phyloP scores from a whole-genome alignment of 768 basidiomycete genomes.

The Lactifluus pinguis region DNA sequence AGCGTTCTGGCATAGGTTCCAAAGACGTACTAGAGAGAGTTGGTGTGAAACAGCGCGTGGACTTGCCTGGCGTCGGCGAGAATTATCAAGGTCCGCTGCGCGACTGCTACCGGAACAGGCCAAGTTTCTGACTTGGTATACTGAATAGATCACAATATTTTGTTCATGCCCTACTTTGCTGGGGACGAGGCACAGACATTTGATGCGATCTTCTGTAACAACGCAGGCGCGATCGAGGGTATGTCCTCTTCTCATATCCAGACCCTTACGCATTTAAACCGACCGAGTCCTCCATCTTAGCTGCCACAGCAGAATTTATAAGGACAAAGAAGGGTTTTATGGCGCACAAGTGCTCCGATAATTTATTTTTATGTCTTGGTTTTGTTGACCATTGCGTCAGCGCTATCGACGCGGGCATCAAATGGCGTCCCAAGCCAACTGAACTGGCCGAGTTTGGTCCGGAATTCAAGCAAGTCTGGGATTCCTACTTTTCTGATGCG shows the following conservation, averaged over 20 bases:
- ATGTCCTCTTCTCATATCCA: background rate
- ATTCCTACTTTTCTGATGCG: constrained; percentile 17
- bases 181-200: constrained; percentile 19
- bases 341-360: constrained; percentile 44
- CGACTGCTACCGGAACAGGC: background rate
- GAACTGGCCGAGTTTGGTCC: constrained; percentile 23
- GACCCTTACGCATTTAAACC: background rate
- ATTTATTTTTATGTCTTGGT: background rate
- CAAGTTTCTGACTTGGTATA: background rate
- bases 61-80: constrained; percentile 37
- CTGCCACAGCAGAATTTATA: constrained; percentile 28
- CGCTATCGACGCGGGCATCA: constrained; percentile 21
- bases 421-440: constrained; percentile 18
- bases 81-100: constrained; percentile 30
- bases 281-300: constrained; percentile 20
- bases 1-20: constrained; percentile 41
- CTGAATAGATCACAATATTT: constrained; percentile 14
- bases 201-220: constrained; percentile 17
- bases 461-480: constrained; percentile 22
- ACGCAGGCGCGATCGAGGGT: constrained; percentile 20
- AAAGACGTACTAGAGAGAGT: constrained; percentile 23
- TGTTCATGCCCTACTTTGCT: constrained; percentile 9
- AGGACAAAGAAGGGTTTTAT: constrained; percentile 38
- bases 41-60: constrained; percentile 26
- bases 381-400: constrained; percentile 1